phyloP scores from a whole-genome alignment of 345 rosid genomes.

The Brassica nigra region DNA sequence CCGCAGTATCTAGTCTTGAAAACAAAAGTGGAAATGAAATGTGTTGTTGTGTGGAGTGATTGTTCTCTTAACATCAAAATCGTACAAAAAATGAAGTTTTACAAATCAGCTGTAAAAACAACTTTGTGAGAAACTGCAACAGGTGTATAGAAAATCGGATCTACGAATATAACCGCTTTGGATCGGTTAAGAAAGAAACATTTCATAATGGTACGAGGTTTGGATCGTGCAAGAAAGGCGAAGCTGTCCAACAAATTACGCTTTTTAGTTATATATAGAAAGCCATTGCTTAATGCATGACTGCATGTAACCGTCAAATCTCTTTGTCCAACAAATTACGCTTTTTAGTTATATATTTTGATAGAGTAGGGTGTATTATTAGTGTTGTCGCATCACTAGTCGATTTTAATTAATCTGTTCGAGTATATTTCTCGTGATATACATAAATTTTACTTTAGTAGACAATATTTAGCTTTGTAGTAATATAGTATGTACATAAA shows the following conservation, averaged over 20 bases:
- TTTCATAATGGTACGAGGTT: constrained; percentile 8
- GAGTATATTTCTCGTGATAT: not conserved
- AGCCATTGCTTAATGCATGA: not conserved
- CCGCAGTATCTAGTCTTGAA: not conserved
- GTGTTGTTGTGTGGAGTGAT: not conserved
- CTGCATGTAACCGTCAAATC: not conserved
- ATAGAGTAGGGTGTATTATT: not conserved
- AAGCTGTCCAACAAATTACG: not conserved
- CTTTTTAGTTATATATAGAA: no score
- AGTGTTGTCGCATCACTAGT: not conserved
- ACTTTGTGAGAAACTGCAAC: not conserved
- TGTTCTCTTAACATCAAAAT: not conserved
- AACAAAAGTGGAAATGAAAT: not conserved
- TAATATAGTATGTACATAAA: not conserved
- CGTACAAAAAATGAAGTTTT: not conserved
- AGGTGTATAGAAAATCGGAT: not conserved
- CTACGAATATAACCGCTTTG: not conserved
- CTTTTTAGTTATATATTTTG: not conserved
- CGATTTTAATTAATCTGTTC: not conserved
- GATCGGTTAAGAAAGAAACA: not conserved
- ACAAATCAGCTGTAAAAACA: not conserved
- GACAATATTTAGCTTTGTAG: not conserved
- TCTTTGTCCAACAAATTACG: not conserved
- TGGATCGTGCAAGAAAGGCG: not conserved
- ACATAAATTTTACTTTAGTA: not conserved